These are phyloP conservation scores for Penicillium corylophilum DNA, from an alignment of 2,329 filamentous ascomycete species.

Conservation along the genomic window DNA sequence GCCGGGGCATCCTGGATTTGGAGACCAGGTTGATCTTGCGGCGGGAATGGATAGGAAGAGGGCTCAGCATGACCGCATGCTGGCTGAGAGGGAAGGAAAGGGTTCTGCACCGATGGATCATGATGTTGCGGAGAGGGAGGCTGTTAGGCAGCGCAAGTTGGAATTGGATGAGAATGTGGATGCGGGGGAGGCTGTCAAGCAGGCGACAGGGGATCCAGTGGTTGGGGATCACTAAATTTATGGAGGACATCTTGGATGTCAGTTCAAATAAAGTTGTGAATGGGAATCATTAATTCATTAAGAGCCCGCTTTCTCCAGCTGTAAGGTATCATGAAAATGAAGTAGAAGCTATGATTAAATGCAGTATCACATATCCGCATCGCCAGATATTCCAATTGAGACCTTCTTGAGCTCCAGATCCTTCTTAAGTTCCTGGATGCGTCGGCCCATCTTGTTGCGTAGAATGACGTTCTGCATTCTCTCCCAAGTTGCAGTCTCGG, in stretches of 20 bases:
- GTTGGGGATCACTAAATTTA: constrained; percentile 8
- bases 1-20: constrained; percentile 31
- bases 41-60: constrained; percentile 36
- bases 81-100: constrained; percentile 28
- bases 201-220: constrained; percentile 29
- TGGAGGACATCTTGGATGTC: not conserved
- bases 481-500: constrained; percentile 43
- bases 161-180: constrained; percentile 29
- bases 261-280: not conserved
- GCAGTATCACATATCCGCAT: constrained; percentile 28
- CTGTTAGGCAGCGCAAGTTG: constrained; percentile 27
- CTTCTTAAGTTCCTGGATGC: constrained; percentile 45
- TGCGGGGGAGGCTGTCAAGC: constrained; percentile 27
- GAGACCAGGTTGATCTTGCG: constrained; percentile 32
- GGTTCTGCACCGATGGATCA: constrained; percentile 18
- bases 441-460: constrained; percentile 44
- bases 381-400: constrained; percentile 39
- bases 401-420: constrained; percentile 47
- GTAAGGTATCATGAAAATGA: not conserved
- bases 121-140: constrained; percentile 27
- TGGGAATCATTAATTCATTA: not conserved
- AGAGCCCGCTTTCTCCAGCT: not conserved
- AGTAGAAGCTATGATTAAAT: not conserved
- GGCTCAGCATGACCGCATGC: constrained; percentile 33
- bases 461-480: constrained; percentile 41